phyloP scores from a whole-genome alignment of 306 rosid genomes.

The Argentina anserina region DNA sequence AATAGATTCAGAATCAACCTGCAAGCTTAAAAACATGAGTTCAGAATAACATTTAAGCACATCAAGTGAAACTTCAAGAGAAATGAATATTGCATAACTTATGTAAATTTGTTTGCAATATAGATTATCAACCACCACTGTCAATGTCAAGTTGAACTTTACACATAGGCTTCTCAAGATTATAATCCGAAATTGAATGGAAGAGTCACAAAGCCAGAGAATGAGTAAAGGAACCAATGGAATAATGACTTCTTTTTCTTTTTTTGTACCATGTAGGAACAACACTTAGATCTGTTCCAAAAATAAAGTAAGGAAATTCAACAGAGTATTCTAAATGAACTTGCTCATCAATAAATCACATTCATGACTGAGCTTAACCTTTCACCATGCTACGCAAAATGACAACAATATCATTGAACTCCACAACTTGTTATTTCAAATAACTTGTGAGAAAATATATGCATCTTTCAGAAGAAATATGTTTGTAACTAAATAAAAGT shows the following conservation, averaged over 20 bases:
- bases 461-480: neutral
- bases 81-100: constrained; percentile 2
- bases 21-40: constrained; percentile 34
- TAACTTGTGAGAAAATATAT: neutral
- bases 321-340: neutral
- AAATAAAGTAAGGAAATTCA: neutral
- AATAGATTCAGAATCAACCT: constrained; percentile 77
- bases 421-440: neutral
- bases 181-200: neutral
- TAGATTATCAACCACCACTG: neutral
- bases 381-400: neutral
- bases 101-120: neutral
- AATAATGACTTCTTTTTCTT: neutral
- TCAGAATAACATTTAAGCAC: constrained; percentile 15
- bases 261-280: neutral
- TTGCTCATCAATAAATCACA: neutral
- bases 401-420: neutral
- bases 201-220: neutral
- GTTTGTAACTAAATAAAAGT: neutral
- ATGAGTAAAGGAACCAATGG: neutral
- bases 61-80: constrained; percentile 15
- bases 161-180: neutral
- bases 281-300: neutral
- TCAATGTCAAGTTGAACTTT: neutral
- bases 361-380: neutral